Conservation (phyloP, 306 rosid species). For the Cotoneaster glaucophyllus region DNA sequence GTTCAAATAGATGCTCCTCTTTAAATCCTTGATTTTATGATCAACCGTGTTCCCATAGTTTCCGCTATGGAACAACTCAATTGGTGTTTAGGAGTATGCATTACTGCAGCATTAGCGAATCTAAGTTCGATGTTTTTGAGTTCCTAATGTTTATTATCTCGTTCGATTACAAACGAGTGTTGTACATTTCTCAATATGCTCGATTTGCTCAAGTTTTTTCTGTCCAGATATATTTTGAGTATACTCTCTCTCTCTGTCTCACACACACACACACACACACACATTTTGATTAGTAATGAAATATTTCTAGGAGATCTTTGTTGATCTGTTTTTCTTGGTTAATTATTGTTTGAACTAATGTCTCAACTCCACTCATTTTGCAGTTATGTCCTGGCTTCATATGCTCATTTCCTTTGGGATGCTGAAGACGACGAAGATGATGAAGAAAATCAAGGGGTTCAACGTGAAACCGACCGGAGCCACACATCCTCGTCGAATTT, state of each 20-base stretch:
- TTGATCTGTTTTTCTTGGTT: background rate
- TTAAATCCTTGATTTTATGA: background rate
- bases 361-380: slow-evolving; percentile 1
- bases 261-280: background rate
- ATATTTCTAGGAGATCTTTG: background rate
- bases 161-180: background rate
- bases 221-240: background rate
- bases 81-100: background rate
- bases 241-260: background rate
- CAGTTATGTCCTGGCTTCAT: slow-evolving; percentile 72
- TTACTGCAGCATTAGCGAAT: background rate
- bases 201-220: background rate
- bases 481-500: slow-evolving; percentile 17
- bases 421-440: slow-evolving; percentile 25
- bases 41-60: background rate
- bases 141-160: background rate
- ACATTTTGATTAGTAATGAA: background rate
- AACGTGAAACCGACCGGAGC: slow-evolving; percentile 21
- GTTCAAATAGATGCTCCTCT: background rate
- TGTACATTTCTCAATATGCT: background rate
- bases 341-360: background rate
- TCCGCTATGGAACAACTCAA: background rate
- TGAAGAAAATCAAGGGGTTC: slow-evolving; percentile 4
- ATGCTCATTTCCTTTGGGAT: slow-evolving; percentile 85
- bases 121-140: background rate